Base-by-base conservation (phyloP, 1,284 basidiomycete genomes). In the Anthracocystis panici-leucophaei region DNA sequence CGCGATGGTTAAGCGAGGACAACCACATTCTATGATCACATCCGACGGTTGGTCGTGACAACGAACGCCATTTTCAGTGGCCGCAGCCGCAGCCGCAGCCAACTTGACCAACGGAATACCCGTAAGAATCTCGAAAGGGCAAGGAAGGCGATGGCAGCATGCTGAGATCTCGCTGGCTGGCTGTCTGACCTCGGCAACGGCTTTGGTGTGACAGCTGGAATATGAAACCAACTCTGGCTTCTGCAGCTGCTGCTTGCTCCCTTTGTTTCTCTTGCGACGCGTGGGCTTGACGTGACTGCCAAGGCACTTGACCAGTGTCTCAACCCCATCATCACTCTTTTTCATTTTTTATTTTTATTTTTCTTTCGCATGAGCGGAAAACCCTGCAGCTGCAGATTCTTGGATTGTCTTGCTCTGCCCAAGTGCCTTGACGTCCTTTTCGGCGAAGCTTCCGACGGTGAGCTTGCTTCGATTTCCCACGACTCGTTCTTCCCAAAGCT, bases 121-220 rank as follows among this genome's bases (percentile, higher is more conserved):
- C 12, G 33, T 21, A 18, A n/a, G n/a, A 31, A 50, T 10, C 12
- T 20, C 21, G 51, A 38, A 41, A 23, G n/a, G 11, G 18, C 20
- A 25, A 27, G 20, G 21, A 29, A 48, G 20, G 29, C 18, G n/a
- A 14, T 27, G 42, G 41, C n/a, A n/a, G 35, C 23, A 49, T 5
- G 38, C 7, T 52, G 16, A 16, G 1, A 42, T 31, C 27, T 16
- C 20, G 25, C 52, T 54, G 23, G 27, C 42, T 45, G 21, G 21
- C 45, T 45, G 41, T 1, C 9, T n/a, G 20, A 4, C 27, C 55
- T 57, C 55, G 55, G 55, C 55, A 38, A 57, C 21, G 44, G 31
- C 23, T 27, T 18, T 16, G 6, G 14, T 44, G 53, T 57, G 55
- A 57, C 55, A 57, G 55, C 45, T 57, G 55, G 55, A 57, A 57